Conservation (phyloP, 139 green algal species). For the Chara braunii region DNA sequence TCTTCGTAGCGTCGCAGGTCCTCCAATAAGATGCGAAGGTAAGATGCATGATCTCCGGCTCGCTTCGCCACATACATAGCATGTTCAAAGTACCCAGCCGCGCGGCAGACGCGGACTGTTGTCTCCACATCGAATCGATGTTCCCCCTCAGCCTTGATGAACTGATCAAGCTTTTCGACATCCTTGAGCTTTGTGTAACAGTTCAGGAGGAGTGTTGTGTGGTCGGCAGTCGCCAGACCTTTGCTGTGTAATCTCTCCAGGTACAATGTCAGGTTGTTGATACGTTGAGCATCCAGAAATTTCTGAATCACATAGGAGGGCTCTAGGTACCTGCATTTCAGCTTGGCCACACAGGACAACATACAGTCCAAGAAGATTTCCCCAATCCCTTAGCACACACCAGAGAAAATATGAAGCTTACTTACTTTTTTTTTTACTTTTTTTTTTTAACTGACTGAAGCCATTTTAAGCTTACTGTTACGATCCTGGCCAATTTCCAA, state of each 20-base stretch:
- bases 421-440: no score
- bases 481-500: no score
- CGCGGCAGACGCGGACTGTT: constrained; percentile 70
- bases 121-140: constrained; percentile 74
- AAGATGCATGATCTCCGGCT: constrained; percentile 42
- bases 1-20: constrained; percentile 65
- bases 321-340: no score
- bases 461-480: no score
- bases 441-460: neutral
- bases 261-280: constrained; percentile 78
- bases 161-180: constrained; percentile 62
- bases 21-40: constrained; percentile 82
- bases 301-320: constrained; percentile 85
- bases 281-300: constrained; percentile 85
- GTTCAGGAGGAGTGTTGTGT: constrained; percentile 94
- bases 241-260: constrained; percentile 75
- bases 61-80: constrained; percentile 67
- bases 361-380: neutral
- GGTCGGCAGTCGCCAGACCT: constrained; percentile 64
- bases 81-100: constrained; percentile 78
- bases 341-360: constrained; percentile 63
- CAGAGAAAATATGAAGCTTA: neutral
- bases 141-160: constrained; percentile 28
- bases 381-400: neutral
- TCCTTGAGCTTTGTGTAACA: constrained; percentile 52